Evolutionary conservation across 2,329 filamentous ascomycete genomes (phyloP).

Genomic region (Trichoderma atroviride): DNA sequence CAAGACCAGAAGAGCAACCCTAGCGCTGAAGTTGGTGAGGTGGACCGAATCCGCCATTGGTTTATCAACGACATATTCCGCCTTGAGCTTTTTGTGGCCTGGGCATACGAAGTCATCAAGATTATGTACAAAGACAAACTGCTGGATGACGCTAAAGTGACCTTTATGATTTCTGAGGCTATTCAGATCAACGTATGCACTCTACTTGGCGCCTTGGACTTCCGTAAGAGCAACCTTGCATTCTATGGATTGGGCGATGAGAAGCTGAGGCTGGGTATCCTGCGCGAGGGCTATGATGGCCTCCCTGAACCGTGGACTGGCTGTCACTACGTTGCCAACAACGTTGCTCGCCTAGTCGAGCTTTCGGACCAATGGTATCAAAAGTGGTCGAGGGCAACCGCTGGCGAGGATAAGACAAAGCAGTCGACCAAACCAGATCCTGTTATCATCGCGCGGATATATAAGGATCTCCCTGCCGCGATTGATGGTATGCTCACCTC

Average conservation of each 20-base stretch:
- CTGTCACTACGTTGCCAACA: slow-evolving; percentile 62
- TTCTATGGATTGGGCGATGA: slow-evolving; percentile 75
- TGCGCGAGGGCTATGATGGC: slow-evolving; percentile 65
- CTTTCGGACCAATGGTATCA: slow-evolving; percentile 60
- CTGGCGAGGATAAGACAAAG: slow-evolving; percentile 37
- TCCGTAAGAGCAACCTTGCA: slow-evolving; percentile 69
- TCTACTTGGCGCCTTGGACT: slow-evolving; percentile 62
- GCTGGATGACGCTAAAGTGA: slow-evolving; percentile 57
- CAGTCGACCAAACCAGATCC: slow-evolving; percentile 42
- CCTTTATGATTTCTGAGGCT: slow-evolving; percentile 68
- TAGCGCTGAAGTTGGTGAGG: slow-evolving; percentile 66
- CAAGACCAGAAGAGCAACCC: slow-evolving; percentile 73
- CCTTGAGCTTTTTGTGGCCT: slow-evolving; percentile 75
- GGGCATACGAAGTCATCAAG: slow-evolving; percentile 77
- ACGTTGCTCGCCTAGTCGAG: slow-evolving; percentile 61
- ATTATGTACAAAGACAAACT: slow-evolving; percentile 66
- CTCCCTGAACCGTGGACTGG: slow-evolving; percentile 88
- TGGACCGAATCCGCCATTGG: slow-evolving; percentile 81
- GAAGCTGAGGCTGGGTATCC: slow-evolving; percentile 64
- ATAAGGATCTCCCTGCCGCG: slow-evolving; percentile 52
- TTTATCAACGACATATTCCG: slow-evolving; percentile 76
- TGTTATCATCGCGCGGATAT: slow-evolving; percentile 49
- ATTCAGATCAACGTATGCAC: slow-evolving; percentile 63
- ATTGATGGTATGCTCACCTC: slow-evolving; percentile 59
- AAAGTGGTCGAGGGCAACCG: slow-evolving; percentile 50